Evolutionary conservation across 73 alveolate genomes (phyloP), one percentile per base, ranked within the genome.

Genomic region (Uronychia binucleata): DNA sequence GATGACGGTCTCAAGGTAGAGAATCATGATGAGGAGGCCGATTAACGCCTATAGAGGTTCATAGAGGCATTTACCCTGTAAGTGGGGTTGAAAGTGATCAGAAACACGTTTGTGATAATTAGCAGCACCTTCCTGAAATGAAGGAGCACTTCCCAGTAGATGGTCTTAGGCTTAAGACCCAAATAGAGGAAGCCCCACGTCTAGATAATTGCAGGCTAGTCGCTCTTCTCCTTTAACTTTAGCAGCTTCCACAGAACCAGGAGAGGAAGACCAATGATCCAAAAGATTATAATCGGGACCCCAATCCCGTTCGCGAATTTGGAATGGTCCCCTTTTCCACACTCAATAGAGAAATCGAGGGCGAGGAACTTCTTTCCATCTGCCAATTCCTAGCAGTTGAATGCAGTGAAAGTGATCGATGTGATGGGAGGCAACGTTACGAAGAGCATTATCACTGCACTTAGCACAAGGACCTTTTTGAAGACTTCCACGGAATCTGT

Each of bases 121-220:
- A 86, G 31, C 25, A 86, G 84, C 28, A 86, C 84, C 78, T 86
- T 86, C 46, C 92, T 86, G 84, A 86, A 86, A 78, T 86, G 88
- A 26, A 86, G 78, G 78, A 86, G 26, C 0, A 86, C 67, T 46
- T 86, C 92, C 92, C 92, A 86, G 79, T 86, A 86, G 57, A 59
- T 79, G n/a, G 88, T 78, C 32, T 34, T 34, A 0, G 25, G 77
- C 29, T 60, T 86, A 25, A 86, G 79, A 19, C 92, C 92, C 1
- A 79, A 33, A 59, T 86, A 86, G 28, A 78, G 34, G 84, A 86
- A 86, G 27, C 92, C 92, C 27, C 32, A 79, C 67, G 77, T 79
- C 13, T 28, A 8, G 79, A 35, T 25, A 1, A 79, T 0, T 86
- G 76, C 5, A 0, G 28, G 1, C 59, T 78, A 1, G 33, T n/a